Evolutionary conservation across 176 grass and related monocot species (phyloP).

Genomic region (Alopecurus myosuroides): DNA sequence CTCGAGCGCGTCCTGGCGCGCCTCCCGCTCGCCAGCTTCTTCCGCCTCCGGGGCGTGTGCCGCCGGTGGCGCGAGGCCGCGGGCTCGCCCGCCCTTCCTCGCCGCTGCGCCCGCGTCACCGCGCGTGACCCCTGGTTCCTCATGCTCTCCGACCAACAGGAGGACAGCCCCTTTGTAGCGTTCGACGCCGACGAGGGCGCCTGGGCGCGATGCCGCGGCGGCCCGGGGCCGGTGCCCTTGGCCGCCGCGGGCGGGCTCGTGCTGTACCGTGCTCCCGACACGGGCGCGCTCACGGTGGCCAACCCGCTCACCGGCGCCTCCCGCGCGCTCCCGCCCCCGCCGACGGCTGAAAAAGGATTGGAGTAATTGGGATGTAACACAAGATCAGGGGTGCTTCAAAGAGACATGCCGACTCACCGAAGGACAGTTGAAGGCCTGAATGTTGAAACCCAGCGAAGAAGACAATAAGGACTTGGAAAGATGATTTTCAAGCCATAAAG

Average conservation of each 20-base stretch:
- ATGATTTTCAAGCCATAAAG: too few species aligned
- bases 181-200: conserved; percentile 32
- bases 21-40: conserved; percentile 63
- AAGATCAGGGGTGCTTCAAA: too few species aligned
- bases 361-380: too few species aligned
- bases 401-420: too few species aligned
- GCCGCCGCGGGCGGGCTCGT: conserved; percentile 61
- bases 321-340: conserved; percentile 41
- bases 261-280: conserved; percentile 40
- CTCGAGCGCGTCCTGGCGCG: conserved; percentile 66
- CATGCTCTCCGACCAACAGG: conserved; percentile 43
- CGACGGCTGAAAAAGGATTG: too few species aligned
- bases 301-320: conserved; percentile 70
- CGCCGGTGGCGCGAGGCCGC: conserved; percentile 53
- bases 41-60: too few species aligned
- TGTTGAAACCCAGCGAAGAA: too few species aligned
- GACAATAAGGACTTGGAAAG: too few species aligned
- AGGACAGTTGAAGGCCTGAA: too few species aligned
- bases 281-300: conserved; percentile 44
- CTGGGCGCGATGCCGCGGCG: conserved; percentile 28
- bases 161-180: conserved; percentile 10
- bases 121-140: conserved; percentile 71
- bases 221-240: conserved; percentile 47
- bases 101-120: conserved; percentile 49
- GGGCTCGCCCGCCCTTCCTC: conserved; percentile 48